phyloP scores from a whole-genome alignment of 1,284 basidiomycete genomes.

The Moesziomyces aphidis region DNA sequence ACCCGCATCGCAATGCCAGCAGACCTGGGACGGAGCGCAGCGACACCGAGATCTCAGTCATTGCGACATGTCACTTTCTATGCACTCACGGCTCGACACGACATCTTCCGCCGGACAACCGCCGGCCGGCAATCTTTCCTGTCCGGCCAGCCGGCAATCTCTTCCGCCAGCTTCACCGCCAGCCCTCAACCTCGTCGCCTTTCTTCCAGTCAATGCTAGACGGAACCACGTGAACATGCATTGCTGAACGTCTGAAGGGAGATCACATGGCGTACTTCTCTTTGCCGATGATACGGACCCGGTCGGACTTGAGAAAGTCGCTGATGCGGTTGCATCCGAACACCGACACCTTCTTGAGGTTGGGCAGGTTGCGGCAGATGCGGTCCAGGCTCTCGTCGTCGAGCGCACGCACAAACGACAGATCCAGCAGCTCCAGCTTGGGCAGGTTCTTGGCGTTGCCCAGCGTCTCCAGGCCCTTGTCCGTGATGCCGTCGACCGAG shows the following conservation, averaged over 20 bases:
- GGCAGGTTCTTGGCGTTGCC: conserved; percentile 46
- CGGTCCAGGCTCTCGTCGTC: conserved; percentile 85
- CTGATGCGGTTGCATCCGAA: conserved; percentile 67
- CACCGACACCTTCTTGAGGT: conserved; percentile 60
- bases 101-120: too few species aligned
- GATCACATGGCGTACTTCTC: conserved; percentile 41
- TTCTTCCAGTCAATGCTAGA: background rate
- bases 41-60: background rate
- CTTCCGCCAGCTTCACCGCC: background rate
- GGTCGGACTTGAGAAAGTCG: conserved; percentile 49
- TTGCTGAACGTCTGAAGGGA: background rate
- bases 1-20: too few species aligned
- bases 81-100: background rate
- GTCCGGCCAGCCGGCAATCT: background rate
- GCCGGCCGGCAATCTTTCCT: background rate
- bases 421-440: conserved; percentile 76
- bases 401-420: conserved; percentile 87
- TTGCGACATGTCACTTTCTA: background rate
- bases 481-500: conserved; percentile 77
- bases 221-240: background rate
- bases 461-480: conserved; percentile 74
- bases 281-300: conserved; percentile 60
- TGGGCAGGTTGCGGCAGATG: conserved; percentile 70
- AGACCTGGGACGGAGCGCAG: too few species aligned
- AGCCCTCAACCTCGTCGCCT: background rate